Conservation (phyloP, 106 monocot genomes). For the Dendrobium huoshanense region DNA sequence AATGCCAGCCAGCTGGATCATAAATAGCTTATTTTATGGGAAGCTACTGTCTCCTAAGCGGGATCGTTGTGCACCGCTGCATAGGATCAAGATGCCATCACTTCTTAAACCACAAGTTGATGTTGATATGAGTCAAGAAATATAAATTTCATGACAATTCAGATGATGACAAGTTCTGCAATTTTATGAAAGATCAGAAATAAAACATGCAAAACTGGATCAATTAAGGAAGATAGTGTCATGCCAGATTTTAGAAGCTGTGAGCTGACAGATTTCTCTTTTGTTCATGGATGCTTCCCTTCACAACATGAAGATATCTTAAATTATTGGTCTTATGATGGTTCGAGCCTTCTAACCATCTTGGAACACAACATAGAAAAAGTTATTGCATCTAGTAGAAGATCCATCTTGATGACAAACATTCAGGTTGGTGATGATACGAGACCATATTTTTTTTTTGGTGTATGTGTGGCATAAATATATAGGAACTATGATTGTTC, state of each 20-base stretch:
- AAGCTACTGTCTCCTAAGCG: conserved; percentile 60
- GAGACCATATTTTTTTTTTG: conserved; percentile 30
- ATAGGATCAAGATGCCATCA: conserved; percentile 46
- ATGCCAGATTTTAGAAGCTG: too few species aligned
- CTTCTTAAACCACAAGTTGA: conserved; percentile 12
- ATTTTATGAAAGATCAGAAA: too few species aligned
- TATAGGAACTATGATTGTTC: conserved; percentile 23
- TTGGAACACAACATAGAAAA: conserved; percentile 11
- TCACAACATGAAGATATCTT: too few species aligned
- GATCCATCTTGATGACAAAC: conserved; percentile 20
- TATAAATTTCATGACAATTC: conserved; percentile 17
- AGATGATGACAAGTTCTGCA: too few species aligned
- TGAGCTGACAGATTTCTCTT: too few species aligned
- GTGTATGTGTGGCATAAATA: conserved; percentile 42
- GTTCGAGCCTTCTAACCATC: not conserved
- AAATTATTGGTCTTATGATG: not conserved
- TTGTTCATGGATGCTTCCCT: too few species aligned
- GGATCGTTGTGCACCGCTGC: conserved; percentile 36
- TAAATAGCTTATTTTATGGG: conserved; percentile 52
- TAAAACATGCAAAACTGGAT: too few species aligned
- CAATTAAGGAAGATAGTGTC: too few species aligned
- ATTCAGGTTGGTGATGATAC: conserved; percentile 48
- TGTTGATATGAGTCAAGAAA: conserved; percentile 64
- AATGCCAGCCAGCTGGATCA: conserved; percentile 63
- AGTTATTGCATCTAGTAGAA: conserved; percentile 16